These are phyloP conservation scores for Cymodocea nodosa DNA, from an alignment of 116 monocot genomes.

Conservation along the genomic window DNA sequence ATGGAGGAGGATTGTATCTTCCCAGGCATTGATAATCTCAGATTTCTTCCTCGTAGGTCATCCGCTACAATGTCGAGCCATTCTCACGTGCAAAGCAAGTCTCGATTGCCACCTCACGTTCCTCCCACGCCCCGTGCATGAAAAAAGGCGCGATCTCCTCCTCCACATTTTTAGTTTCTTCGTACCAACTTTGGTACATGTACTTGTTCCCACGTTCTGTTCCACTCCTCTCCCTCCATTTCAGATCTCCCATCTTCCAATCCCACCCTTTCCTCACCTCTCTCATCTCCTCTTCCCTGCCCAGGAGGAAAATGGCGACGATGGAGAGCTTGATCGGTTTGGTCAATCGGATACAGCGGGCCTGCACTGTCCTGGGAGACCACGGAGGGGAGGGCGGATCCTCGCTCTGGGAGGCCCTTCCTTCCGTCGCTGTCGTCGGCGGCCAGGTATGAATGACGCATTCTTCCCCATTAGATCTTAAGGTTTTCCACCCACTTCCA, in stretches of 20 bases:
- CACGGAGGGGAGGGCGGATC: conserved; percentile 71
- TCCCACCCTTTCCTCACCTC: neutral
- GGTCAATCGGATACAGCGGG: conserved; percentile 80
- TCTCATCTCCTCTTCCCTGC: neutral
- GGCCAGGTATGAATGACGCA: conserved; percentile 42
- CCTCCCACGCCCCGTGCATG: too few relatives aligned
- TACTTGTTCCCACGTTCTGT: conserved; percentile 2
- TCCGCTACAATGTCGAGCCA: too few relatives aligned
- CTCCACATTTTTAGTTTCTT: too few relatives aligned
- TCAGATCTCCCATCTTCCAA: conserved; percentile 7
- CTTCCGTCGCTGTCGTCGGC: conserved; percentile 98
- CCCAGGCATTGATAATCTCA: too few relatives aligned
- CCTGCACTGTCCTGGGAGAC: conserved; percentile 90
- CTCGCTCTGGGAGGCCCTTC: conserved; percentile 86
- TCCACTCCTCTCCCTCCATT: neutral
- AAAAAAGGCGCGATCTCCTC: too few relatives aligned
- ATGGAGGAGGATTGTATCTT: too few relatives aligned
- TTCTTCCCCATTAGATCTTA: neutral
- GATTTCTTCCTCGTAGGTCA: too few relatives aligned
- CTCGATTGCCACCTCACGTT: too few relatives aligned
- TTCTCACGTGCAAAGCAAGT: too few relatives aligned
- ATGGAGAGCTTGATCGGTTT: conserved; percentile 95
- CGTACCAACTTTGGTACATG: too few relatives aligned
- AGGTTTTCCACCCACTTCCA: neutral
- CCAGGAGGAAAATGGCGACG: conserved; percentile 49